A percentile compares a stretch with the other conserved stretches of the same genome.
These are phyloP conservation scores for Talaromyces albobiverticillius DNA, from an alignment of 2,329 filamentous ascomycete genomes.

Conservation along the genomic window DNA sequence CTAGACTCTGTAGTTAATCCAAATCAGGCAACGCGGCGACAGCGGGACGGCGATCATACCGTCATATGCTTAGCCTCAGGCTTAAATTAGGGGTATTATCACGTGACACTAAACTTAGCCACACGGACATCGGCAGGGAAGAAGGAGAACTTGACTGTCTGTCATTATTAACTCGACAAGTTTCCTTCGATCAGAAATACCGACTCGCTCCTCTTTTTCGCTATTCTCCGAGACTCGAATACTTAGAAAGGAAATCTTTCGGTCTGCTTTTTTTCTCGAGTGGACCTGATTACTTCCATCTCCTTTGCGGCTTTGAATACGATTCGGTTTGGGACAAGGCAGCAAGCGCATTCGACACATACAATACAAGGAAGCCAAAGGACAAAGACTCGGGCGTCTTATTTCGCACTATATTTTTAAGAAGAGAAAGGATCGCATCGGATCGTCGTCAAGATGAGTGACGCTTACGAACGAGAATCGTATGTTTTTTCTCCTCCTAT, in stretches of 20 bases:
- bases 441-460: conserved; percentile 65
- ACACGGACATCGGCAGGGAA: background rate
- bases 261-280: no score
- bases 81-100: conserved; percentile 7
- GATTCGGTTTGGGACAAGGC: no score
- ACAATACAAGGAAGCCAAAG: no score
- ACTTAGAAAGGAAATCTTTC: no score
- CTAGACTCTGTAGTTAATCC: no score
- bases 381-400: no score
- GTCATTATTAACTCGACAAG: background rate
- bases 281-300: no score
- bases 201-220: background rate
- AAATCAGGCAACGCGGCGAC: background rate
- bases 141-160: background rate
- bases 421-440: background rate
- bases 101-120: conserved; percentile 10
- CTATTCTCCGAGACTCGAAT: no score
- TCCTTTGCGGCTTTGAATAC: no score
- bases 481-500: conserved; percentile 31
- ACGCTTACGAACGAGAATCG: conserved; percentile 74
- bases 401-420: no score
- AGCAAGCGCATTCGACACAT: no score
- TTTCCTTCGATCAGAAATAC: background rate
- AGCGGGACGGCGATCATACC: conserved; percentile 13
- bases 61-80: no score